Evolutionary conservation across 2,329 filamentous ascomycete species (phyloP), one percentile per base, ranked within the genome.

Genomic region (Phaeosphaeria sp.): DNA sequence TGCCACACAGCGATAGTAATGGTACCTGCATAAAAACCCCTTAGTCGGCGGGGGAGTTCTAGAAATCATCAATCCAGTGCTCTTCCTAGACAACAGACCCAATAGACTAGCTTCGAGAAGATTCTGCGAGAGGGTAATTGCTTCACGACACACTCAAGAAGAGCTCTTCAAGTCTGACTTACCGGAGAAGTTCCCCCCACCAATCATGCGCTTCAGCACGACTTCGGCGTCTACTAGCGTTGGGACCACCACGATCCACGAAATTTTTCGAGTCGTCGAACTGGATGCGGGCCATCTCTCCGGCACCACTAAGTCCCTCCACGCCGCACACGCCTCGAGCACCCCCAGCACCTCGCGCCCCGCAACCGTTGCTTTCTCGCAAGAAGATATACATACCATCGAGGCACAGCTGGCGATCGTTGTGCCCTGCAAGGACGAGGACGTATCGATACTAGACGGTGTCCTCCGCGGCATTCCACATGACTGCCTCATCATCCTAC

Each of bases 351-450:
- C 30, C 44, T 15, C 6, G 17, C 13, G 18, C 20, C 21, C 17
- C 27, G 1, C 20, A 39, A 33, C 30, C n/a, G 22, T 60, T 6
- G 25, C 39, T 2, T 56, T 66, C 24, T 46, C 61, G 6, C 55
- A 55, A 33, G 11, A 51, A 6, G 55, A 53, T 6, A 30, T 64
- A 6, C 17, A 49, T 18, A 43, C 17, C 2, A 53, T 62, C 27
- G 61, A 66, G 43, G 17, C 27, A 3, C 43, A 62, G 18, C 61
- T 64, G 8, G 61, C 63, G 1, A 62, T 66, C 6, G 18, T 62
- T 5, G 36, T 66, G 22, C 59, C 63, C 9, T 62, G 61, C 36
- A 66, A 64, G 59, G 55, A 66, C 36, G 61, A 66, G 49, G 59
- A 62, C 1, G 46, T 44, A 15, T 27, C n/a, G 6, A 56, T 62